phyloP scores from a whole-genome alignment of 441 rosid species.

The Omphalea diandra region DNA sequence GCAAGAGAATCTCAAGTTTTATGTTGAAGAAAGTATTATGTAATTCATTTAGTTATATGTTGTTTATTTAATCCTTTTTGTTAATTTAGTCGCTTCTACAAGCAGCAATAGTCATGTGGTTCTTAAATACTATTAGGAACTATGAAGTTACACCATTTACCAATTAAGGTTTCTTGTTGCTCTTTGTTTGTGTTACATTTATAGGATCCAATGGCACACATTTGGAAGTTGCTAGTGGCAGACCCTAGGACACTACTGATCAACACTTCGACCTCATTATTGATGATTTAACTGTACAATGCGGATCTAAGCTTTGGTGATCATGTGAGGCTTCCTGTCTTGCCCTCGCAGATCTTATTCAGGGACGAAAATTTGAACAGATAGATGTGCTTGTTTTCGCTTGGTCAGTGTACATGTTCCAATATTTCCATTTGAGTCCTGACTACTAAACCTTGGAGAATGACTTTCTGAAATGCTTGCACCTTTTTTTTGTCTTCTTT shows the following conservation, averaged over 20 bases:
- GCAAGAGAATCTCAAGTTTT: background rate
- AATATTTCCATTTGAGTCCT: background rate
- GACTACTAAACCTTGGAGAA: background rate
- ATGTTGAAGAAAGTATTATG: background rate
- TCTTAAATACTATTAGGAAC: background rate
- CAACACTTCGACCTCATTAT: slow-evolving; percentile 77
- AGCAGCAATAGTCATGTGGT: background rate
- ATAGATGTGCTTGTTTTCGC: slow-evolving; percentile 36
- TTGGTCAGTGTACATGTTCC: background rate
- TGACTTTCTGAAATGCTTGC: background rate
- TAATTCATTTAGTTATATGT: background rate
- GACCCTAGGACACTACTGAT: slow-evolving; percentile 85
- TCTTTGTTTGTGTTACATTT: slow-evolving; percentile 25
- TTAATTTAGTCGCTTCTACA: background rate
- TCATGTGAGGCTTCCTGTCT: slow-evolving; percentile 98
- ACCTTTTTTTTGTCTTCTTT: background rate
- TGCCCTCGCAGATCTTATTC: slow-evolving; percentile 94
- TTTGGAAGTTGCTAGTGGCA: slow-evolving; percentile 91
- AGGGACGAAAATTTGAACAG: slow-evolving; percentile 90
- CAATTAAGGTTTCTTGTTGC: slow-evolving; percentile 15
- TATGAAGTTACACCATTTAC: background rate
- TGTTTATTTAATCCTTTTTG: background rate
- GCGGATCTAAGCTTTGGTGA: slow-evolving; percentile 97
- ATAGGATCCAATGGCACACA: slow-evolving; percentile 97
- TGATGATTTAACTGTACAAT: slow-evolving; percentile 77